phyloP scores from a whole-genome alignment of 805 yeast species.

The Spathaspora girioi region DNA sequence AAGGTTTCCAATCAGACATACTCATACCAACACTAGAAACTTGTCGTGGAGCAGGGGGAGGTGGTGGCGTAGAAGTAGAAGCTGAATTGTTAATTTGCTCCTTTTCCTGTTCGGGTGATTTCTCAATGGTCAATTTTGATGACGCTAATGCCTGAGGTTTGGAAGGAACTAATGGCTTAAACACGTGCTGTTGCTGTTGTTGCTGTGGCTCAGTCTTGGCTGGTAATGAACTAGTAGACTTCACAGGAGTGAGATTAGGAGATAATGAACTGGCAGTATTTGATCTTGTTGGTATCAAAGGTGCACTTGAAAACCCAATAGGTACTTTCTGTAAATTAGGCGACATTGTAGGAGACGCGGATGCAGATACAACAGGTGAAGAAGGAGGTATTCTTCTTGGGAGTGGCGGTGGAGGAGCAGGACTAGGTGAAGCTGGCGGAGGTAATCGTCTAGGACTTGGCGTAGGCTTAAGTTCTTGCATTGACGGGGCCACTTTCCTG shows the following conservation, averaged over 20 bases:
- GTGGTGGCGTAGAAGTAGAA: slow-evolving; percentile 14
- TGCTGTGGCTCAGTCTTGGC: not conserved
- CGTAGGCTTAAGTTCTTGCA: not conserved
- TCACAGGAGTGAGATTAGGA: slow-evolving; percentile 17
- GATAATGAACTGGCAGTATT: slow-evolving; percentile 23
- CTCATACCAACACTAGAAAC: slow-evolving; percentile 10
- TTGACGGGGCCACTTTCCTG: slow-evolving; percentile 4
- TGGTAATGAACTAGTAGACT: slow-evolving; percentile 15
- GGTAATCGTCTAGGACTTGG: slow-evolving; percentile 13
- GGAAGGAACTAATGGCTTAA: slow-evolving; percentile 33
- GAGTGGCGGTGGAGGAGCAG: slow-evolving; percentile 1
- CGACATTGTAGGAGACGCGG: slow-evolving; percentile 13
- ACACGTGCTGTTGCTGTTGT: not conserved
- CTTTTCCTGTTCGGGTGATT: not conserved
- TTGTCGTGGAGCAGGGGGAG: slow-evolving; percentile 5
- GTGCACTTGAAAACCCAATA: slow-evolving; percentile 34
- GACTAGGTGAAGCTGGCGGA: slow-evolving; percentile 7
- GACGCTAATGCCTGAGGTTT: slow-evolving; percentile 29
- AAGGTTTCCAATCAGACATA: slow-evolving; percentile 51
- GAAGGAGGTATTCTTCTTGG: slow-evolving; percentile 10
- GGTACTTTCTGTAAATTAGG: slow-evolving; percentile 14
- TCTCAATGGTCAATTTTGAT: slow-evolving; percentile 5
- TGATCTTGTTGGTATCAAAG: slow-evolving; percentile 36
- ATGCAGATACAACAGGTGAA: slow-evolving; percentile 11
- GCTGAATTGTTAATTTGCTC: not conserved